Evolutionary conservation across 768 basidiomycete genomes (phyloP), one percentile per base, ranked within the genome.

Genomic region (Kwoniella sp.): DNA sequence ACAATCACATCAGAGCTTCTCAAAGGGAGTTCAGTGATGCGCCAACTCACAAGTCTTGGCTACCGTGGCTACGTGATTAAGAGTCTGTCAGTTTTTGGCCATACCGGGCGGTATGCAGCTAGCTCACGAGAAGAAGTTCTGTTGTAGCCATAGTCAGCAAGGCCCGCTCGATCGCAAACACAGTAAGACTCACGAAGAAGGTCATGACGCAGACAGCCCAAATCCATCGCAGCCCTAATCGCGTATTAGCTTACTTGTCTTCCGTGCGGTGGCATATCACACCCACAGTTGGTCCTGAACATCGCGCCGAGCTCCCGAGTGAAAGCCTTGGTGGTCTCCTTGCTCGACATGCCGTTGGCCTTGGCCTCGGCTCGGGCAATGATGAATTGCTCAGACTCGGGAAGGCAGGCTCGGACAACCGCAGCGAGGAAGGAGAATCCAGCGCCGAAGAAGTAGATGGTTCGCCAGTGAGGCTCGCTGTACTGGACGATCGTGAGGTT

Each of bases 151-250:
- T 63, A 85, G 20, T n/a, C n/a, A n/a, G n/a, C n/a, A n/a, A n/a
- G n/a, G n/a, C n/a, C n/a, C n/a, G n/a, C n/a, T 39, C 10, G 23
- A 5, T 22, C 6, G 17, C 25, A 4, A 9, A 25, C n/a, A 51
- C 6, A 20, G 15, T 14, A 12, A 27, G 14, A 62, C 52, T 53
- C 31, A 61, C 57, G 47, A 56, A 49, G 32, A 77, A 77, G 1
- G 84, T 83, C 86, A 32, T 88, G 49, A 91, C 79, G 41, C 89
- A 75, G 17, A 91, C 80, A 0, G 86, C 86, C 64, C 91, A 92
- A 43, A 91, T 82, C 68, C 86, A 89, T 28, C 87, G 69, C 11
- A 83, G 59, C 89, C 89, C 60, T 62, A 39, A 28, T 8, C 0
- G 31, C 8, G 34, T 8, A 39, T 38, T 1, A 20, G 37, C 17